phyloP scores from a whole-genome alignment of 495 filamentous ascomycete species.

The Lophiotrema nucula region DNA sequence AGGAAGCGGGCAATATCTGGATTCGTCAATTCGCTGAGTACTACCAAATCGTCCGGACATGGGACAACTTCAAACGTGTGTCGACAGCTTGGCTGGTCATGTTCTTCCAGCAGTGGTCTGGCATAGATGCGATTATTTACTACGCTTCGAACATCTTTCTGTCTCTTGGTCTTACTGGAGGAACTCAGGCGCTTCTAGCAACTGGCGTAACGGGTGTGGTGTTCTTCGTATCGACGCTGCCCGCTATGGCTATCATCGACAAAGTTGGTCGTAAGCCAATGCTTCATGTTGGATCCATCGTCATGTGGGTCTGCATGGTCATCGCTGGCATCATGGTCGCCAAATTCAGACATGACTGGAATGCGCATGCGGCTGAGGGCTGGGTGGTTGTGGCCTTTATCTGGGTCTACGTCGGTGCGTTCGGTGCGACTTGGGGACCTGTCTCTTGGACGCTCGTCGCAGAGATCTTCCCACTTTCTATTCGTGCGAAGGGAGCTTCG shows the following conservation, averaged over 20 bases:
- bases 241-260: constrained; percentile 40
- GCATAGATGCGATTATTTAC: constrained; percentile 41
- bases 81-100: constrained; percentile 47
- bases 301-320: constrained; percentile 53
- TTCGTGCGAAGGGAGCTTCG: constrained; percentile 50
- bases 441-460: constrained; percentile 45
- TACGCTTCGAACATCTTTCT: constrained; percentile 40
- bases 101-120: constrained; percentile 35
- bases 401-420: constrained; percentile 51
- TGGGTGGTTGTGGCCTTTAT: constrained; percentile 53
- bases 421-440: constrained; percentile 46
- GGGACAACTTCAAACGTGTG: neutral
- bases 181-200: constrained; percentile 9
- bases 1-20: constrained; percentile 20
- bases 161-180: constrained; percentile 19
- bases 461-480: constrained; percentile 50
- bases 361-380: constrained; percentile 46
- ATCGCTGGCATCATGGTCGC: constrained; percentile 53
- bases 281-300: constrained; percentile 46
- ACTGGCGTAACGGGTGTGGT: constrained; percentile 46
- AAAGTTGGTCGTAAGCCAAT: constrained; percentile 49
- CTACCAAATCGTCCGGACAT: neutral
- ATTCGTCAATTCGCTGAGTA: neutral
- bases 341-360: constrained; percentile 47
- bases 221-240: constrained; percentile 47